Evolutionary conservation across 2,329 filamentous ascomycete species (phyloP), one percentile per base, ranked within the genome.

Genomic region (Ascochyta fabae): DNA sequence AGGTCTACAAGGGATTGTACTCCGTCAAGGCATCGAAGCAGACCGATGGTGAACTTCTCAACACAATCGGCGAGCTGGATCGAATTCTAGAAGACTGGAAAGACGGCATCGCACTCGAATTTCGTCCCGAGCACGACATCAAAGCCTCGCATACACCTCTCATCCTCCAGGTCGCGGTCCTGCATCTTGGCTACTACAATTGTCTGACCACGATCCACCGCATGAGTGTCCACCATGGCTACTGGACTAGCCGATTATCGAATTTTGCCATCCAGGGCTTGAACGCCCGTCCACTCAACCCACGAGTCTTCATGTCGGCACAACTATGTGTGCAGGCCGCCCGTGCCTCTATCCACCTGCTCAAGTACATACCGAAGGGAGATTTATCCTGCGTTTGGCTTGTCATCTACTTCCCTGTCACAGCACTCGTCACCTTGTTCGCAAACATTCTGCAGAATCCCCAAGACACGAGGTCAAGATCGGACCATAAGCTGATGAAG

Each of bases 111-210:
- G 94, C 95, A 2, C 84, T 96, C 53, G 95, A 98, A 69, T 98
- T 97, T 78, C 86, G 95, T n/a, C 95, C 95, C 0, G 95, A 98
- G 75, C 88, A 97, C 72, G 93, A 97, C 75, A 98, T 99, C 75
- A 93, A 92, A 75, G 91, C 92, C 0, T 90, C 89, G 0, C 92
- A 97, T 74, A 96, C 92, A 0, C 93, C 94, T 0, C 82, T 98
- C n/a, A 93, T 98, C 19, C 81, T 99, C 19, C 94, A 98, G 63
- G 87, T 99, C 48, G 93, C 96, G 58, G 91, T 96, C 73, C 80
- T 99, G 54, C 95, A 99, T 75, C 96, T 99, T 69, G 89, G 92
- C 1, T 99, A 99, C 77, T 98, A 98, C 80, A 99, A 99, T 74
- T 97, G 93, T 68, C 79, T 99, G 47, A 97, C 94, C 0, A 99